These are phyloP conservation scores for Aurantiochytrium sp. DNA, from an alignment of 108 stramenopile genomes.

Conservation along the genomic window DNA sequence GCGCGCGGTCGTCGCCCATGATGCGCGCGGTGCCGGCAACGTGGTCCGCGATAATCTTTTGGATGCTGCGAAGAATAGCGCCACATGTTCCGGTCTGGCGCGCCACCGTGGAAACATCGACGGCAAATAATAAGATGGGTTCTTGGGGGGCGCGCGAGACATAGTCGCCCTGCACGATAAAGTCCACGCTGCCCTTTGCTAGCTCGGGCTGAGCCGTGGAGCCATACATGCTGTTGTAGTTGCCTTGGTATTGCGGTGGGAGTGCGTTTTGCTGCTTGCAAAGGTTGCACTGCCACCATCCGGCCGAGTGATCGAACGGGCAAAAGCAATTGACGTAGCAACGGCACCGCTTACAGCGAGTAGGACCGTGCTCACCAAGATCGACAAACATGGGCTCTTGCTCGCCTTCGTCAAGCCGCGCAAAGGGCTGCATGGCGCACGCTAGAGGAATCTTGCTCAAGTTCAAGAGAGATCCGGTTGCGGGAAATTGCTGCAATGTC, in stretches of 20 bases:
- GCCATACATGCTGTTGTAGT: slow-evolving; percentile 17
- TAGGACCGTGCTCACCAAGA: neutral
- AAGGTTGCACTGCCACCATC: slow-evolving; percentile 13
- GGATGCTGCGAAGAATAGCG: neutral
- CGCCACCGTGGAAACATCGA: neutral
- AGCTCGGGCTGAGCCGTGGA: neutral
- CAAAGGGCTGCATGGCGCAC: neutral
- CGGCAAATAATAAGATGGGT: neutral
- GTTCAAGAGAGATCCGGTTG: neutral
- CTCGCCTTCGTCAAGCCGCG: neutral
- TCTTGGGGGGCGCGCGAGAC: neutral
- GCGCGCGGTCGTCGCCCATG: neutral
- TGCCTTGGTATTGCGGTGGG: neutral
- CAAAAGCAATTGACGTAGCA: neutral
- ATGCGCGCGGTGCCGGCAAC: neutral
- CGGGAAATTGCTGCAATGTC: neutral
- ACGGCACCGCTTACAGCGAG: neutral
- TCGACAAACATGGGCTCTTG: neutral
- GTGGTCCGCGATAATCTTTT: neutral
- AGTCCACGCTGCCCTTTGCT: neutral
- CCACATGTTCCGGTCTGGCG: neutral
- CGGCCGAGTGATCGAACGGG: neutral
- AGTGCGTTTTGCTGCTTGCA: neutral
- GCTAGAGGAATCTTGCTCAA: neutral
- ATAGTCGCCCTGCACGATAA: slow-evolving; percentile 5